Base-by-base conservation (phyloP, 768 basidiomycete species). In the Boletus sp. region DNA sequence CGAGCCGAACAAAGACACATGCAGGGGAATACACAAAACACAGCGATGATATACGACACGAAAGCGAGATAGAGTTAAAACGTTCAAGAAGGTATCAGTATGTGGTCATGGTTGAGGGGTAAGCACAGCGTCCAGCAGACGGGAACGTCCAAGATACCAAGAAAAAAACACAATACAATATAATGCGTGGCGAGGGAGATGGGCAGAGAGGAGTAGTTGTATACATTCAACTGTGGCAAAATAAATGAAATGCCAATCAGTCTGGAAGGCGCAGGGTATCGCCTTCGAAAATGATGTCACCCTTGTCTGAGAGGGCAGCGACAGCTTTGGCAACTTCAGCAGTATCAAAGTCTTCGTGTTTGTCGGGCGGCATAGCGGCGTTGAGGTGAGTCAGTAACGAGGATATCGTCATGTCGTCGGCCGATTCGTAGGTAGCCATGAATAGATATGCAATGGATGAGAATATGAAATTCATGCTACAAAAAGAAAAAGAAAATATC, bases 271-370 rank as follows among this genome's bases (percentile, higher is more conserved):
- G 71, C 7, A 72, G 58, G 29, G 67, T 73, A 36, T 85, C 84
- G 6, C 83, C 84, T 65, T 83, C 80, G 46, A 83, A 76, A 29
- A 77, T 61, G 8, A 84, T 71, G 39, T 76, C 70, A 0, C 82
- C 81, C 55, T 74, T 73, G 30, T 81, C 82, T 39, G 78, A 75
- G 48, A 84, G 62, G 12, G 68, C 62, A 1, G 74, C 79, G 14
- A 79, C 79, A 4, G 77, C 78, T 47, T 77, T 76, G 7, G 78
- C 79, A 17, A 91, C 87, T 72, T 91, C 89, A 2, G 78, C 78
- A 12, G 87, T 89, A 69, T 91, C 89, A 59, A 89, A 91, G 60
- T 91, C 89, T 73, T 90, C 89, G 66, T 89, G 83, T 71, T 90
- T 90, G 67, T 90, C 89, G 29, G 75, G 77, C 4, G 89, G 89